phyloP scores from a whole-genome alignment of 164 flowering plant species.

The Malania oleifera region DNA sequence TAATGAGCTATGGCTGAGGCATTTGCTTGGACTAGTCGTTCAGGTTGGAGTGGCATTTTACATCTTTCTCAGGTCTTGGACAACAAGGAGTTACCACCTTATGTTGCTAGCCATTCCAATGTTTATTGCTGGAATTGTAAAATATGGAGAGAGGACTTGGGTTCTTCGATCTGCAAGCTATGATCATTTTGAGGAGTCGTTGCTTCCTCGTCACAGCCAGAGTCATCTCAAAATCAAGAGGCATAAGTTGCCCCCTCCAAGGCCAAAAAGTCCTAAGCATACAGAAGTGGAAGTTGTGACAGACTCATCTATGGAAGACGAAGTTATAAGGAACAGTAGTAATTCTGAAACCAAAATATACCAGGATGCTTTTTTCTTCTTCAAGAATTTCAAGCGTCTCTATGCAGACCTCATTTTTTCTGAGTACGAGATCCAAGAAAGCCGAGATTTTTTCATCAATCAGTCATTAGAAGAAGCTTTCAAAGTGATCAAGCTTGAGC shows the following conservation, averaged over 20 bases:
- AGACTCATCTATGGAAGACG: not conserved
- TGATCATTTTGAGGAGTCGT: constrained; percentile 12
- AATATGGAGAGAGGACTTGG: constrained; percentile 23
- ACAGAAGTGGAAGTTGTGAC: constrained; percentile 4
- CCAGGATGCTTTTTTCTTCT: constrained; percentile 4
- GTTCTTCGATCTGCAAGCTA: constrained; percentile 17
- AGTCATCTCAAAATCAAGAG: too few species aligned
- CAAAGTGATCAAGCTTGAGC: constrained; percentile 1
- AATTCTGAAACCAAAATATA: too few species aligned
- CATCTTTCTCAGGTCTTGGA: constrained; percentile 1
- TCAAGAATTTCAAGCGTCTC: constrained; percentile 1
- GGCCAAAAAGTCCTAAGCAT: constrained; percentile 17
- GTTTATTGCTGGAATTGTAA: constrained; percentile 16
- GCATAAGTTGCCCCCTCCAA: constrained; percentile 2
- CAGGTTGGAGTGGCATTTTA: constrained; percentile 5
- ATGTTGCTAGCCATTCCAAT: constrained; percentile 9
- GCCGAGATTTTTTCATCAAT: not conserved
- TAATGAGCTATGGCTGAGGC: not conserved
- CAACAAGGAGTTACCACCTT: too few species aligned
- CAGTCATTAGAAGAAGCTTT: not conserved
- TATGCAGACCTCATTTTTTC: constrained; percentile 4
- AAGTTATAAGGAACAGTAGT: too few species aligned
- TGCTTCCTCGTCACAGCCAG: not conserved
- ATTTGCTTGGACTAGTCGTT: constrained; percentile 2
- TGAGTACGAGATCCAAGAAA: not conserved